These are phyloP conservation scores for Aspergillus persii DNA, from an alignment of 2,329 filamentous ascomycete genomes.

Conservation along the genomic window DNA sequence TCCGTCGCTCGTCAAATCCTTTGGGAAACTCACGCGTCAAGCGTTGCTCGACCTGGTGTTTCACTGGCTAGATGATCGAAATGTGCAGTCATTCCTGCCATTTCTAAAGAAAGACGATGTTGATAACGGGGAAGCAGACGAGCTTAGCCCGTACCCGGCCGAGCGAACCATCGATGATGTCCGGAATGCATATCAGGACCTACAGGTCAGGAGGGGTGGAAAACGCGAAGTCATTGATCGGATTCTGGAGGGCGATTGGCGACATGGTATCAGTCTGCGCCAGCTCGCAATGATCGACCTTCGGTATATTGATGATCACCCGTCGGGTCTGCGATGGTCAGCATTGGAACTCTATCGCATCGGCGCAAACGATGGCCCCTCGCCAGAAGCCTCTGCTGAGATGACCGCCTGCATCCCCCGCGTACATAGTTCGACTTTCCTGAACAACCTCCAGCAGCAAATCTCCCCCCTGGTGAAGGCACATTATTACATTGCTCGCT, in stretches of 20 bases:
- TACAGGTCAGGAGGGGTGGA: constrained; percentile 55
- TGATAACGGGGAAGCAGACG: constrained; percentile 55
- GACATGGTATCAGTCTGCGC: constrained; percentile 53
- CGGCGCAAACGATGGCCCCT: constrained; percentile 17
- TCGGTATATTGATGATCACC: constrained; percentile 54
- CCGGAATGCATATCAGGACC: constrained; percentile 61
- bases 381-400: constrained; percentile 29
- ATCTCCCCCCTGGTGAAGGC: constrained; percentile 77
- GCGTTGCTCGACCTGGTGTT: constrained; percentile 70
- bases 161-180: constrained; percentile 64
- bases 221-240: constrained; percentile 56
- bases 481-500: constrained; percentile 77
- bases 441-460: constrained; percentile 71
- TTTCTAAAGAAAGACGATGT: constrained; percentile 54
- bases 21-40: constrained; percentile 68
- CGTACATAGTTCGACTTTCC: constrained; percentile 77
- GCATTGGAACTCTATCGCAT: constrained; percentile 47
- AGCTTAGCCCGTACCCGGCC: constrained; percentile 67
- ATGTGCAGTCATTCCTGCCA: constrained; percentile 59
- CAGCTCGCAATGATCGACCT: constrained; percentile 57
- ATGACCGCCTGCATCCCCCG: constrained; percentile 55
- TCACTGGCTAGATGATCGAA: constrained; percentile 72
- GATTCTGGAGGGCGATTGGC: constrained; percentile 58
- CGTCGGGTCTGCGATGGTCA: constrained; percentile 52
- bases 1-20: constrained; percentile 61